Evolutionary conservation across 2,329 filamentous ascomycete species (phyloP).

Genomic region (Alternaria sp.): DNA sequence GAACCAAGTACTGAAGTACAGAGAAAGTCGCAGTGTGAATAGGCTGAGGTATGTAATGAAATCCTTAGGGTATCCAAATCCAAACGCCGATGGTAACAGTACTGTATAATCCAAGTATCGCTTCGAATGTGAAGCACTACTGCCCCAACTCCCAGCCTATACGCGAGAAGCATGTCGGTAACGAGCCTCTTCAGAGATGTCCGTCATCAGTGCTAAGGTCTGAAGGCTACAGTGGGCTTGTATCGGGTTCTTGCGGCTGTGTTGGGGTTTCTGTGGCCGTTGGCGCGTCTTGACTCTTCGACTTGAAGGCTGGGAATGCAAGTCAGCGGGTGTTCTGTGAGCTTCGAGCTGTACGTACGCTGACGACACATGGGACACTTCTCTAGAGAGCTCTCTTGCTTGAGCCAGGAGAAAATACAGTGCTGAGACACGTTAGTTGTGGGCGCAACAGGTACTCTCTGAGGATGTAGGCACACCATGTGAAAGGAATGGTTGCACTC

Average conservation of each 20-base stretch:
- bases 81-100: slow-evolving; percentile 21
- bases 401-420: slow-evolving; percentile 95
- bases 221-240: slow-evolving; percentile 25
- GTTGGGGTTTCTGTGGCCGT: slow-evolving; percentile 20
- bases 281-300: slow-evolving; percentile 48
- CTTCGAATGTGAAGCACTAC: background rate
- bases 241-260: slow-evolving; percentile 28
- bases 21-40: background rate
- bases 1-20: background rate
- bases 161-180: background rate
- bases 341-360: slow-evolving; percentile 62
- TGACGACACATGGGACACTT: slow-evolving; percentile 99
- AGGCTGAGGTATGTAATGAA: slow-evolving; percentile 6
- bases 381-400: slow-evolving; percentile 90
- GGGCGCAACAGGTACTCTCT: background rate
- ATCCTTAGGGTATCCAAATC: slow-evolving; percentile 35
- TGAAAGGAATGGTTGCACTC: slow-evolving; percentile 98
- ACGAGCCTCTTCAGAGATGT: background rate
- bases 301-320: slow-evolving; percentile 47
- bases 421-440: slow-evolving; percentile 66
- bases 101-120: slow-evolving; percentile 2
- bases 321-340: slow-evolving; percentile 22
- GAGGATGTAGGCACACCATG: slow-evolving; percentile 68
- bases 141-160: background rate
- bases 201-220: background rate